phyloP scores from a whole-genome alignment of 202 grass and related monocot species.

The Schoenoplectus tabernaemontani region DNA sequence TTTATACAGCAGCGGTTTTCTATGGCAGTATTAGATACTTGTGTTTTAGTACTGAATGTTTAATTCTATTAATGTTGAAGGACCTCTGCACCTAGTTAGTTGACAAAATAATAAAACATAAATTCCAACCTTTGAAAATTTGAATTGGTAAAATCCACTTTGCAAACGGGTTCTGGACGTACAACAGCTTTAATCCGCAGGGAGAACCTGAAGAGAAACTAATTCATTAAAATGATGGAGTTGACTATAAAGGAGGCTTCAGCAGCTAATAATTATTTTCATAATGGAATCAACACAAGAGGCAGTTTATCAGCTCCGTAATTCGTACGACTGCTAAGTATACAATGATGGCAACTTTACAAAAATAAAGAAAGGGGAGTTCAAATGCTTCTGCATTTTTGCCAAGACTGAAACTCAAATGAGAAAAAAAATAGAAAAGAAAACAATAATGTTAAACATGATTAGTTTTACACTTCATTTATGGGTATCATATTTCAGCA shows the following conservation, averaged over 20 bases:
- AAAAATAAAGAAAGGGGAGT: background rate
- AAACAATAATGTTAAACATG: background rate
- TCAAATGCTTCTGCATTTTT: background rate
- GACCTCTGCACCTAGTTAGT: background rate
- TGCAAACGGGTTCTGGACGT: background rate
- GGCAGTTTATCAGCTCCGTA: background rate
- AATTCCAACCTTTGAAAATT: conserved; percentile 1
- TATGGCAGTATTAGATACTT: background rate
- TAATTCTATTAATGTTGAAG: background rate
- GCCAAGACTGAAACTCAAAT: background rate
- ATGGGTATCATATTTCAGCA: background rate
- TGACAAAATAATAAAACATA: background rate
- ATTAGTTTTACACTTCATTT: background rate
- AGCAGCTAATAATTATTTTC: background rate
- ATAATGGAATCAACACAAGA: background rate
- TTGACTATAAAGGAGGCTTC: background rate
- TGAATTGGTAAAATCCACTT: background rate
- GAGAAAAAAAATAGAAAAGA: background rate
- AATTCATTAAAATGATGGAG: too few species aligned
- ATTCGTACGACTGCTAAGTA: background rate
- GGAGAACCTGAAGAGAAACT: background rate
- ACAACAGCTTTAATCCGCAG: background rate
- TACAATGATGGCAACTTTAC: background rate
- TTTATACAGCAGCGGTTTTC: background rate
- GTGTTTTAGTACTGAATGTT: background rate